These are phyloP conservation scores for Podochytrium sp. DNA, from an alignment of 192 early-diverging fungal species.

Conservation along the genomic window DNA sequence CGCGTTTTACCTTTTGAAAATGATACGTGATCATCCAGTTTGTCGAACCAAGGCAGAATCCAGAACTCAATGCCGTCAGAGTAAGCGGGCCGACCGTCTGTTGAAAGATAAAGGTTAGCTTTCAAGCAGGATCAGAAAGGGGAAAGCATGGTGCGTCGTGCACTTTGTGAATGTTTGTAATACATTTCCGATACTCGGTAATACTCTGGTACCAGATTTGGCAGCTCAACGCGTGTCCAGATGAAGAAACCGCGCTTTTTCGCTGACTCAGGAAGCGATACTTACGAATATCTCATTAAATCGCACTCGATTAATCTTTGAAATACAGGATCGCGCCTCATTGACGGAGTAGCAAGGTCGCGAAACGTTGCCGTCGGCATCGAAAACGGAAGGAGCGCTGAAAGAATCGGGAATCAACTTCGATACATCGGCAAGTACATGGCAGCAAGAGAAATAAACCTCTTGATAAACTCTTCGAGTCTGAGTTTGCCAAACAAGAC, in stretches of 20 bases:
- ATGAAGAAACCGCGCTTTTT: no score
- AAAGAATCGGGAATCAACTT: no score
- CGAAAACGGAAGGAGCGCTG: not conserved
- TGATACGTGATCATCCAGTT: constrained; percentile 30
- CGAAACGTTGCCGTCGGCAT: constrained; percentile 1
- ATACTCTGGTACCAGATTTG: no score
- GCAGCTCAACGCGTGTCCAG: no score
- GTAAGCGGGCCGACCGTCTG: not conserved
- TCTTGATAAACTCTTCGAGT: constrained; percentile 15
- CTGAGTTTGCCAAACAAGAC: constrained; percentile 16
- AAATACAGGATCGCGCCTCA: constrained; percentile 15
- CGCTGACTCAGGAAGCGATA: no score
- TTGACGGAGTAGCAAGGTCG: constrained; percentile 5
- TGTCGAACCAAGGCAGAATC: constrained; percentile 9
- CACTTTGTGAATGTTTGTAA: no score
- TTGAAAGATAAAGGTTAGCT: not conserved
- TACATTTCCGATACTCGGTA: no score
- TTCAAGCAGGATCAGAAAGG: not conserved
- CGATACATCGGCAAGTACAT: no score
- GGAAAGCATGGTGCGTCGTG: no score
- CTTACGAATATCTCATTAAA: constrained; percentile 23
- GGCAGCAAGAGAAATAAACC: no score
- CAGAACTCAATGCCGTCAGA: constrained; percentile 4
- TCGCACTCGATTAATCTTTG: constrained; percentile 13
- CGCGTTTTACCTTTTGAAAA: constrained; percentile 22